Conservation (phyloP, 768 basidiomycete species). For the Trametes gibbosa region DNA sequence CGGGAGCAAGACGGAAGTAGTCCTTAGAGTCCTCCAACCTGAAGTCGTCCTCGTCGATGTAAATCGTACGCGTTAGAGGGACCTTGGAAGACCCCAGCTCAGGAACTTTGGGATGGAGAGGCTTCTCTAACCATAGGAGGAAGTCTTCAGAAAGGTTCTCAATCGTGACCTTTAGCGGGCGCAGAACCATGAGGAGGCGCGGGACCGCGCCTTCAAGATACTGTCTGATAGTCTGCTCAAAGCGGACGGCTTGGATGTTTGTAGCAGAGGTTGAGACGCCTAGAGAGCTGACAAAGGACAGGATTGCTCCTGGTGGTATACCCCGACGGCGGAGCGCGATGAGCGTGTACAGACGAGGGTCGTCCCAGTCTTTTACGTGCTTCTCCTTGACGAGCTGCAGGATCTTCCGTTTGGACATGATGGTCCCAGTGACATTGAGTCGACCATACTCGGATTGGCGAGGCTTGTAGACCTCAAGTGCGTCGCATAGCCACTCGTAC, state of each 20-base stretch:
- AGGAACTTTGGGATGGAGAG: constrained; percentile 91
- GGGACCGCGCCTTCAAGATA: constrained; percentile 89
- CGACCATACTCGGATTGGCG: constrained; percentile 96
- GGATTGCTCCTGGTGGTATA: constrained; percentile 93
- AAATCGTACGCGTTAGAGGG: constrained; percentile 85
- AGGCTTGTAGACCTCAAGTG: constrained; percentile 95
- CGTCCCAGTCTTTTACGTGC: constrained; percentile 92
- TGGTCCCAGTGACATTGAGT: constrained; percentile 87
- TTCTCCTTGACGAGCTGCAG: constrained; percentile 80
- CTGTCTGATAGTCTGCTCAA: constrained; percentile 85
- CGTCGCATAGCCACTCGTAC: constrained; percentile 99
- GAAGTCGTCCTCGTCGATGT: constrained; percentile 94
- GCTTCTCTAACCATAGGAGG: constrained; percentile 79
- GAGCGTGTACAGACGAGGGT: constrained; percentile 94
- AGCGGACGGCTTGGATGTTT: constrained; percentile 84
- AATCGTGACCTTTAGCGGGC: constrained; percentile 87
- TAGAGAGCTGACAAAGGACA: constrained; percentile 89
- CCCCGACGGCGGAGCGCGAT: constrained; percentile 94
- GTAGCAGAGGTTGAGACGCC: constrained; percentile 86
- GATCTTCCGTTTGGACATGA: constrained; percentile 97
- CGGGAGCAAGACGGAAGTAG: constrained; percentile 96
- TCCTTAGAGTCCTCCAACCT: constrained; percentile 86
- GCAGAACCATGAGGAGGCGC: constrained; percentile 86
- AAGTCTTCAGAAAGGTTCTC: constrained; percentile 90
- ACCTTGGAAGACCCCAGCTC: constrained; percentile 78